These are phyloP conservation scores for Daucus carota DNA, from an alignment of 129 eudicot genomes.

Conservation along the genomic window DH1_v3.0 NC_030384.2:50661001-50661500, in stretches of 20 bases:
- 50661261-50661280: neutral
- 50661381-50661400: neutral
- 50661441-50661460: neutral
- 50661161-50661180: neutral
- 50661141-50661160: neutral
- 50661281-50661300: neutral
- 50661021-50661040: neutral
- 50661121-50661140: neutral
- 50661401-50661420: neutral
- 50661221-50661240: neutral
- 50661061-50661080: neutral
- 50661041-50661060: neutral
- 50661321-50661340: neutral
- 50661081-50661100: neutral
- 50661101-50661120: neutral
- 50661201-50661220: neutral
- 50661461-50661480: neutral
- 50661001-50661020: neutral
- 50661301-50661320: neutral
- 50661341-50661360: neutral
- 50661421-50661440: neutral
- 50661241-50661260: neutral
- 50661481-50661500: neutral
- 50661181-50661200: neutral
- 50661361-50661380: neutral